phyloP scores from a whole-genome alignment of 23 red algal species.

The Pyropia haitanensis region DNA sequence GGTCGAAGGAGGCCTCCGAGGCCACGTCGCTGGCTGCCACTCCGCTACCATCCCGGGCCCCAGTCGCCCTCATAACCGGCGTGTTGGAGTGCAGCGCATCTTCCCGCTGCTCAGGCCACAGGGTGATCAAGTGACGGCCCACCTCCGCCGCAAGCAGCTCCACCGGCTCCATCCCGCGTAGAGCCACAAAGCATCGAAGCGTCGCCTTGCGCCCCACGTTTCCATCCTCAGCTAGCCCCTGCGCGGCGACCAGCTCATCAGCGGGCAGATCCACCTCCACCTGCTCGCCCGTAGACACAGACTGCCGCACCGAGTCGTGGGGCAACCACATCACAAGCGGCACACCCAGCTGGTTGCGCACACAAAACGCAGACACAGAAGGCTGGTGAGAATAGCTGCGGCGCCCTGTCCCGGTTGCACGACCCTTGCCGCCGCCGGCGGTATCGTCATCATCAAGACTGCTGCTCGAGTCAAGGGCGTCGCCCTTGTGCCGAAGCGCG shows the following conservation, averaged over 20 bases:
- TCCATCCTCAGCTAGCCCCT: conserved; percentile 2
- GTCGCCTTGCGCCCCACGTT: conserved; percentile 19
- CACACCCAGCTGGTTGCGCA: conserved; percentile 69
- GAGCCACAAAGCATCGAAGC: conserved; percentile 26
- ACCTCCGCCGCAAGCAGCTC: conserved; percentile 34
- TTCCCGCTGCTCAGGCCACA: conserved; percentile 17
- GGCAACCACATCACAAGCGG: conserved; percentile 46
- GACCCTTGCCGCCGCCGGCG: neutral
- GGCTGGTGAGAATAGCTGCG: conserved; percentile 22
- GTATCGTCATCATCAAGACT: neutral
- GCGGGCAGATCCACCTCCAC: conserved; percentile 49
- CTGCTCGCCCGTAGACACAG: conserved; percentile 26
- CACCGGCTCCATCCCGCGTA: conserved; percentile 20
- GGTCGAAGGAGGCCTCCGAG: no score
- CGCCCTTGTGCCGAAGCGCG: conserved; percentile 1
- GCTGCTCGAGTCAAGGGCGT: no score
- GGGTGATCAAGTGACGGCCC: conserved; percentile 18
- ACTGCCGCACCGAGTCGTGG: conserved; percentile 16
- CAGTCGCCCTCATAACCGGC: no score
- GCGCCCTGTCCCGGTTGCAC: neutral
- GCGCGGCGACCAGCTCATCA: conserved; percentile 36
- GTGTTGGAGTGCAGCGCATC: neutral
- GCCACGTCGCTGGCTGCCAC: no score
- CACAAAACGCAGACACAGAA: conserved; percentile 76
- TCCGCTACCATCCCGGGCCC: no score